Evolutionary conservation across 2,329 filamentous ascomycete genomes (phyloP), one percentile per base, ranked within the genome.

Genomic region (Pseudogymnoascus sp.): DNA sequence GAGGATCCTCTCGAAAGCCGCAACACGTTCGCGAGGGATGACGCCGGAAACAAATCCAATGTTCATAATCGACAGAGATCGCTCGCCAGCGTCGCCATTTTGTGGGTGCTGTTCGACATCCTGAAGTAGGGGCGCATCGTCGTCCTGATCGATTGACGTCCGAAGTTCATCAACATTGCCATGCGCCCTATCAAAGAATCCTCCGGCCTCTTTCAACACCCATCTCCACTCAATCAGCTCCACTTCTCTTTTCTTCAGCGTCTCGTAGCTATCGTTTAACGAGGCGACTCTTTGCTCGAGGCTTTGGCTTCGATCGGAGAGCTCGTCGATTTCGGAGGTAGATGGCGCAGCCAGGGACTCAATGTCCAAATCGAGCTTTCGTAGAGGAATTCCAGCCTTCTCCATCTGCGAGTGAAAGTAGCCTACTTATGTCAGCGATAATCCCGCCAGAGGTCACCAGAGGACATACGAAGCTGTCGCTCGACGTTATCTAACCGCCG

Each of bases 11-110:
- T 99, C 95, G 73, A 99, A 99, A 25, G 93, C 90, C 12, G 88
- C 92, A 64, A 99, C 93, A 60, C 93, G 87, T 72, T 97, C 93
- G 62, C 94, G 86, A 38, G 90, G 85, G 70, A 99, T 97, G 69
- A 97, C 94, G 76, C 94, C 94, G 62, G 94, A 90, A 61, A 99
- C 93, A 71, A 99, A 99, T 8, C 94, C 94, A 73, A 99, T 99
- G 78, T 97, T 97, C 90, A 97, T 96, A 66, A 92, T 91, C 5
- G 91, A 94, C 76, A 99, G 97, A 42, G 91, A 94, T 67, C 89
- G 86, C 72, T 94, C 91, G 38, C 82, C 88, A n/a, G 80, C 79
- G 60, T 79, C 77, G 63, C 82, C 82, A 63, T 73, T 72, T 62
- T 80, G 75, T 65, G 80, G 82, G 72, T 92, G 87, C 73, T 96